Percentiles rank a stretch among this genome's conserved stretches.
Conservation (phyloP, 2,329 filamentous ascomycete genomes). For the Colletotrichum sojae region DNA sequence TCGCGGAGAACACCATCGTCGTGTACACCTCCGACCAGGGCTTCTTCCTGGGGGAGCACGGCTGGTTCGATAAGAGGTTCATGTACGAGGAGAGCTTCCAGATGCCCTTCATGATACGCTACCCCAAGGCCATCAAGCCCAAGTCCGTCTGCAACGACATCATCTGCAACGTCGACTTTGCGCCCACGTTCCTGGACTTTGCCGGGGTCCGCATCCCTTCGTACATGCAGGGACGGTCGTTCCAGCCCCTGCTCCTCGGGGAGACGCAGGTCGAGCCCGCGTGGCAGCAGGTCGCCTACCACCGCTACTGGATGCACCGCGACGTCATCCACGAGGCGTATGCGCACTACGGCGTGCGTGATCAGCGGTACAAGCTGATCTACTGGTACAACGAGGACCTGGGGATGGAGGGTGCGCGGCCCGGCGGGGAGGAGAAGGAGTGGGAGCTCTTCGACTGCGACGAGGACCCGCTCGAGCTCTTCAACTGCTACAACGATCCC, state of each 20-base stretch:
- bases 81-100: slow-evolving; percentile 72
- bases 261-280: slow-evolving; percentile 50
- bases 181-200: slow-evolving; percentile 63
- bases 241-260: slow-evolving; percentile 54
- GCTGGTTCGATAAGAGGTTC: slow-evolving; percentile 72
- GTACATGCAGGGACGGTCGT: slow-evolving; percentile 67
- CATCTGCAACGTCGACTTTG: slow-evolving; percentile 69
- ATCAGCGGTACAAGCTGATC: slow-evolving; percentile 69
- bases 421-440: slow-evolving; percentile 58
- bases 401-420: slow-evolving; percentile 59
- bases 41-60: slow-evolving; percentile 70
- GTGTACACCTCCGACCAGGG: slow-evolving; percentile 69
- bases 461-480: slow-evolving; percentile 64
- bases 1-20: slow-evolving; percentile 63
- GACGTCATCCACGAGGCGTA: slow-evolving; percentile 64
- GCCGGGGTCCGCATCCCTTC: slow-evolving; percentile 57
- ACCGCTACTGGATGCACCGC: slow-evolving; percentile 70
- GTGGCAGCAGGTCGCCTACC: slow-evolving; percentile 68
- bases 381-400: slow-evolving; percentile 69
- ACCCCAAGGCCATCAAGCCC: slow-evolving; percentile 57
- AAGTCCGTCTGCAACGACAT: slow-evolving; percentile 61
- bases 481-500: slow-evolving; percentile 60
- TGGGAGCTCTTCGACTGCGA: slow-evolving; percentile 70
- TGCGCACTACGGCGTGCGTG: slow-evolving; percentile 66
- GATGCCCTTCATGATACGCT: slow-evolving; percentile 67